Evolutionary conservation across 1,284 basidiomycete species (phyloP), one percentile per base, ranked within the genome.

Genomic region (Leccinum fuscescens): DNA sequence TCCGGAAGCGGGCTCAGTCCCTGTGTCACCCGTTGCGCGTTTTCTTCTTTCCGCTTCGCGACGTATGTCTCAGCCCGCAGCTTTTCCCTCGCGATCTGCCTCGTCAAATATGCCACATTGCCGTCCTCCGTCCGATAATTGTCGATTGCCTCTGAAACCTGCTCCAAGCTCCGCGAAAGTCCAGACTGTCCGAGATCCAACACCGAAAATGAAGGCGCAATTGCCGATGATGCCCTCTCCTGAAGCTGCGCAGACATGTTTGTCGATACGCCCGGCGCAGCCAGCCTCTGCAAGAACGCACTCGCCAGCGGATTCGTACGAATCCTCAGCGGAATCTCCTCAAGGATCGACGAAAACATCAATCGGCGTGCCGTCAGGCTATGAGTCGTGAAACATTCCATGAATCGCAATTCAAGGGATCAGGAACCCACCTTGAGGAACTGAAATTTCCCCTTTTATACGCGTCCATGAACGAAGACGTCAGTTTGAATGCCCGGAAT

Each of bases 21-120:
- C 69, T 96, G 91, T 54, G 88, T 88, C 64, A 90, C 84, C 59
- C 96, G 85, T 61, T 82, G 79, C 22, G 84, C 86, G 72, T 96
- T 98, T 78, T 98, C 96, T 71, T 96, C 93, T 72, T 91, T 92
- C 67, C 94, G 86, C 74, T 94, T 94, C 68, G 83, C 82, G 59
- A 96, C 76, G 68, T 89, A 88, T 59, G 81, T 79, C 63, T 99
- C 96, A 62, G 94, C 93, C 64, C 87, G 86, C 44, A 84, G 79
- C 72, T 89, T 90, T 77, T 98, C 96, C 52, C 96, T 86, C 24
- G 89, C 90, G 69, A 98, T 94, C 76, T 98, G 95, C 61, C 96
- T 89, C 53, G 85, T 83, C 70, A 96, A 82, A 82, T 96, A 99
- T 54, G 92, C 94, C 60, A 98, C 85, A 75, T 98, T 98, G 64